These are phyloP conservation scores for Monosporozyma unispora DNA, from an alignment of 805 yeast genomes.

Conservation along the genomic window DNA sequence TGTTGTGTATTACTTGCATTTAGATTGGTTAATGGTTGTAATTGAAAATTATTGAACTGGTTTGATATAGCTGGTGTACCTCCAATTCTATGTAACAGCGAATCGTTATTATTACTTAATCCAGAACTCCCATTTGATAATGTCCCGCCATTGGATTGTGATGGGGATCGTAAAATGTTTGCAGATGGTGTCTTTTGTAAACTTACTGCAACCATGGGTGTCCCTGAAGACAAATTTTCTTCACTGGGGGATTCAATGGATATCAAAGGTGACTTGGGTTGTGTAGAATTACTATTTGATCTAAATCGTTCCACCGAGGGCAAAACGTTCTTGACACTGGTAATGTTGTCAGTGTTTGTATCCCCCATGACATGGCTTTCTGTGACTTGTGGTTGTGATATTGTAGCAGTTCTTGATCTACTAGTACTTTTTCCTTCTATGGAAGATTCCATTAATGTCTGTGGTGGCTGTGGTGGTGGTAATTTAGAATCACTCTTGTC, in stretches of 20 bases:
- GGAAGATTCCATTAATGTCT: neutral
- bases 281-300: neutral
- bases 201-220: neutral
- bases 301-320: neutral
- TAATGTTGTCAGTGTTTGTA: neutral
- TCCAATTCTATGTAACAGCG: neutral
- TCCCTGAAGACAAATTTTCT: neutral
- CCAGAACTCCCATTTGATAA: neutral
- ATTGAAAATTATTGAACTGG: conserved; percentile 1
- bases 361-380: neutral
- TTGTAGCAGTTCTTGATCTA: neutral
- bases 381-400: neutral
- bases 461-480: neutral
- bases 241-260: neutral
- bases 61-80: neutral
- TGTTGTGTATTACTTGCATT: neutral
- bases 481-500: neutral
- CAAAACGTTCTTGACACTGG: neutral
- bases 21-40: conserved; percentile 1
- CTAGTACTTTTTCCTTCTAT: neutral
- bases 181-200: neutral
- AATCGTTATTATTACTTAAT: neutral
- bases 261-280: neutral
- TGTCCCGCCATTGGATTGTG: neutral
- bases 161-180: neutral